Evolutionary conservation across 768 basidiomycete genomes (phyloP).

Genomic region (Leucosporidium scottii): DNA sequence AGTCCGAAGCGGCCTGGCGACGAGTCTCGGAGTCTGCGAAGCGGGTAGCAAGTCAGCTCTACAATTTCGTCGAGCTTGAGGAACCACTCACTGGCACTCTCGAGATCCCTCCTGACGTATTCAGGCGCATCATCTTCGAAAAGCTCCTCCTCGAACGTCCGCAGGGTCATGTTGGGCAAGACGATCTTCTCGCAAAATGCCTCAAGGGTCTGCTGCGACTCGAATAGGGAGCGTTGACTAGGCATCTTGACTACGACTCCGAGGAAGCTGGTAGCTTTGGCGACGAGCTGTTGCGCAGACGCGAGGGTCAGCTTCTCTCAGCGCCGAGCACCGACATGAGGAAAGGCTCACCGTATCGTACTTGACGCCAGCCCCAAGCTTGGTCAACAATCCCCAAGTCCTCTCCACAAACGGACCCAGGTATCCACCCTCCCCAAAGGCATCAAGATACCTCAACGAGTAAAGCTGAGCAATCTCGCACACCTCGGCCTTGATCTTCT

Average conservation of each 20-base stretch:
- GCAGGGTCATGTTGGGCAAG: conserved; percentile 81
- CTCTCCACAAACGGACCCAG: conserved; percentile 60
- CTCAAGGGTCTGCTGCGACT: conserved; percentile 66
- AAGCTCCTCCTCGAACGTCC: conserved; percentile 82
- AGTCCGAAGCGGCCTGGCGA: conserved; percentile 87
- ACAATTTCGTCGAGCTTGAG: neutral
- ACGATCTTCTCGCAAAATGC: conserved; percentile 82
- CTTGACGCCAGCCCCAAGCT: conserved; percentile 32
- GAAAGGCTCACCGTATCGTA: conserved; percentile 33
- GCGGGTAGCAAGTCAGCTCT: neutral
- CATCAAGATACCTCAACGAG: conserved; percentile 44
- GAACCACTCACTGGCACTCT: conserved; percentile 52
- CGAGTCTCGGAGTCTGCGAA: conserved; percentile 68
- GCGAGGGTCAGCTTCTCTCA: neutral
- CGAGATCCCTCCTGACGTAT: conserved; percentile 79
- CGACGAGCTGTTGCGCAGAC: conserved; percentile 54
- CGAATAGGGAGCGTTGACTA: conserved; percentile 68
- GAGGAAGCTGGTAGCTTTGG: conserved; percentile 82
- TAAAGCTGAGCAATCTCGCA: conserved; percentile 82
- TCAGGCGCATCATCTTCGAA: conserved; percentile 97
- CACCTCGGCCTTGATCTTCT: conserved; percentile 78
- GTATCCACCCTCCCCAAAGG: conserved; percentile 40
- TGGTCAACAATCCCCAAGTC: conserved; percentile 74
- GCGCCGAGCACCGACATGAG: neutral
- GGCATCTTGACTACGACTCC: conserved; percentile 86